Conservation (phyloP, 2,329 filamentous ascomycete species). For the Mycogone perniciosa region DNA sequence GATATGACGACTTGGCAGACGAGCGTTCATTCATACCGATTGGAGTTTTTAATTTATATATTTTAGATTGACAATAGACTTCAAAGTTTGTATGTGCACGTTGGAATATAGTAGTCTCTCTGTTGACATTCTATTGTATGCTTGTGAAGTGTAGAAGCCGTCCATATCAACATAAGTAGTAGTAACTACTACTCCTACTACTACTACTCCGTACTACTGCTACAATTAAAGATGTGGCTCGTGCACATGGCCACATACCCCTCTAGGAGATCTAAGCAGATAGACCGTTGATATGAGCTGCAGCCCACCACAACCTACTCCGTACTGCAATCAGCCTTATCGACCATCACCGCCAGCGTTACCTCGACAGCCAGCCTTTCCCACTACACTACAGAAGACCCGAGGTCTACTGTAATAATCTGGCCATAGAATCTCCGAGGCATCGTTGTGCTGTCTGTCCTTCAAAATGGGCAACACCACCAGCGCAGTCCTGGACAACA, state of each 20-base stretch:
- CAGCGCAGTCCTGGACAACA: constrained; percentile 80
- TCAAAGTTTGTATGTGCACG: neutral
- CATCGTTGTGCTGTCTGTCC: constrained; percentile 2
- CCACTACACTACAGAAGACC: neutral
- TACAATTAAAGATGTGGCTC: constrained; percentile 8
- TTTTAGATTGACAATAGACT: neutral
- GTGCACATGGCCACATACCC: constrained; percentile 14
- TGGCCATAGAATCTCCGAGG: no score
- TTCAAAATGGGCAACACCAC: constrained; percentile 60
- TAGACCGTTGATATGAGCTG: neutral
- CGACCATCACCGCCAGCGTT: neutral
- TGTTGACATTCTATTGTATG: neutral
- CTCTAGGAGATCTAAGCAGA: constrained; percentile 3
- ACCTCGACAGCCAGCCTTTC: neutral
- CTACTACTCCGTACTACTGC: no score
- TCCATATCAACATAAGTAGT: no score
- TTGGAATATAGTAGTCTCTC: no score
- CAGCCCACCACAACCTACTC: neutral
- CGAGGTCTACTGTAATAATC: no score
- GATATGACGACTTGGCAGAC: neutral
- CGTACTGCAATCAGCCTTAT: neutral
- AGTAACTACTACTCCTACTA: no score
- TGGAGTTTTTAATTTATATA: neutral
- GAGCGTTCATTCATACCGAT: neutral
- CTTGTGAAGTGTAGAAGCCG: no score